Conservation (phyloP, 2,329 filamentous ascomycete genomes). For the Fusarium sp. region DNA sequence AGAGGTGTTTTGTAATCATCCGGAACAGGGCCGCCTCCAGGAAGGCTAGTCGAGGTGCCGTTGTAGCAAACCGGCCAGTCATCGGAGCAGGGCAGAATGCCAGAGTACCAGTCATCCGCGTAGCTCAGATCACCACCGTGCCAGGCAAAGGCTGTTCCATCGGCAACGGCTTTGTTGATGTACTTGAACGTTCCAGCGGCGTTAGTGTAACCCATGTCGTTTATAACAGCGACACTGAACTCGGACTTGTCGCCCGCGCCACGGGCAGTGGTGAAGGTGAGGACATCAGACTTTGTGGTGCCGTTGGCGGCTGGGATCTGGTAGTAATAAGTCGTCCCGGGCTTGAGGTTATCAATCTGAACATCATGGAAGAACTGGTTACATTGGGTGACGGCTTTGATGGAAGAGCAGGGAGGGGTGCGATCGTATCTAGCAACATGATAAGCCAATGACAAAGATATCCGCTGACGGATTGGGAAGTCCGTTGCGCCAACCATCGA, state of each 20-base stretch:
- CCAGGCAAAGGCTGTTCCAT: background rate
- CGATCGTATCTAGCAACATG: background rate
- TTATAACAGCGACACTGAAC: background rate
- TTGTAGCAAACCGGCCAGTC: conserved; percentile 12
- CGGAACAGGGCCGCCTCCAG: background rate
- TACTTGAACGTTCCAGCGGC: background rate
- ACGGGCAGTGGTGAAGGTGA: background rate
- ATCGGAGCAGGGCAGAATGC: background rate
- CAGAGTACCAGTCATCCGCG: conserved; percentile 17
- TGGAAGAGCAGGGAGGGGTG: background rate
- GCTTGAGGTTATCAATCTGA: background rate
- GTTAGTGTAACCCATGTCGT: conserved; percentile 1
- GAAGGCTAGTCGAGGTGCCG: background rate
- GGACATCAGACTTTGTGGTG: background rate
- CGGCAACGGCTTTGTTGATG: background rate
- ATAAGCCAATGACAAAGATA: no score
- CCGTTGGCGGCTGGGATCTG: background rate
- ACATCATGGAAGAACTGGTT: conserved; percentile 12
- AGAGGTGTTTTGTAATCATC: background rate
- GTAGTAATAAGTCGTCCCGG: background rate
- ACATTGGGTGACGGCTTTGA: background rate
- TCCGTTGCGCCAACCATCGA: no score
- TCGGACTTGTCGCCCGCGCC: background rate
- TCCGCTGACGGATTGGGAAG: no score
- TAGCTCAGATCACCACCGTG: conserved; percentile 13